Base-by-base conservation (phyloP, 306 rosid species). In the Canavalia ensiformis region DNA sequence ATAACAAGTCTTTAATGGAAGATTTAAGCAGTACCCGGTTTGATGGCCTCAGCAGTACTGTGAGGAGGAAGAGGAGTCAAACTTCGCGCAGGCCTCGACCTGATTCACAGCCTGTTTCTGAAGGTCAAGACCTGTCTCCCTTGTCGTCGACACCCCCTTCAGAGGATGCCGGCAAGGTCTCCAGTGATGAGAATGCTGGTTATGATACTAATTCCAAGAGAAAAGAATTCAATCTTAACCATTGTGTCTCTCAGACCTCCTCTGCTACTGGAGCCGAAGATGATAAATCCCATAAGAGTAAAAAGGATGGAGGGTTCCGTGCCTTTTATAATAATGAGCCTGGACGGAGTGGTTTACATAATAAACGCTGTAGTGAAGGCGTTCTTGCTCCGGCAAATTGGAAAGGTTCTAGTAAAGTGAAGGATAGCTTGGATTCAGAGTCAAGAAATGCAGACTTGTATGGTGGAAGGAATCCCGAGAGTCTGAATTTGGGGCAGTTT, bases 361-460 rank as follows among this genome's bases (percentile, higher is more conserved):
- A 84, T 72, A 90, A 85, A 68, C 94, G 95, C 37, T 83, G 92
- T 59, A 88, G 98, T 11, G 94, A 93, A 84, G 99, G 96, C 6
- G 94, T 91, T 72, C 97, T 95, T 87, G 95, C 99, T 50, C 98
- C 96, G 0, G 95, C 93, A 57, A 90, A 91, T 89, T 90, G 98
- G 98, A 94, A 86, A 87, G 90, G 88, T 85, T 70, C 91, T 12
- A 89, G 90, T 74, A 81, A 81, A 75, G 42, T 59, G 12, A 89
- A 79, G 79, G 90, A 89, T 84, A 75, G 55, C 42, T 76, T 81
- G 64, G 91, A 84, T 50, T 79, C 74, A 6, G 92, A 91, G 77
- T 72, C 86, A 49, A 88, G 81, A 77, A 84, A 10, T 74, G 86
- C 75, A 9, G 97, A 87, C 51, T 54, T 77, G 12, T 75, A 77